phyloP scores from a whole-genome alignment of 345 rosid genomes.

The Boechera retrofracta region DNA sequence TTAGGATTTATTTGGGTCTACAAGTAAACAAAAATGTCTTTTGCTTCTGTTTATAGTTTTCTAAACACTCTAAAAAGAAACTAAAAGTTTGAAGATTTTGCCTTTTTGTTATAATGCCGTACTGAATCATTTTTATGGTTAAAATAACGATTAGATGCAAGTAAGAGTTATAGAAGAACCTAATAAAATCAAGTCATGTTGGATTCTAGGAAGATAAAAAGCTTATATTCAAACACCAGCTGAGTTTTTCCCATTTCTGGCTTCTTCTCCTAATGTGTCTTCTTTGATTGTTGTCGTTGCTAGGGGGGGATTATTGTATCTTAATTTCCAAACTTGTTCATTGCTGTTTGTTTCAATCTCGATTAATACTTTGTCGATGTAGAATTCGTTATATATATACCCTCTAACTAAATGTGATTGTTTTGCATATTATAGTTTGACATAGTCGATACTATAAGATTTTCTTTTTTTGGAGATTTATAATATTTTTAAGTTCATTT shows the following conservation, averaged over 20 bases:
- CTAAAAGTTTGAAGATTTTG: background rate
- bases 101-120: background rate
- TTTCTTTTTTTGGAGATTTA: too few relatives aligned
- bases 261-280: conserved; percentile 47
- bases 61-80: background rate
- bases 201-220: conserved; percentile 33
- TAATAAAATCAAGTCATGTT: conserved; percentile 43
- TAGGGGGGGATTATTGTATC: conserved; percentile 48
- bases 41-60: background rate
- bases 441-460: too few relatives aligned
- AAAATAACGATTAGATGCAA: conserved; percentile 5
- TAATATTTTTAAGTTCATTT: too few relatives aligned
- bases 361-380: too few relatives aligned
- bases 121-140: background rate
- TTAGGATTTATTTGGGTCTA: background rate
- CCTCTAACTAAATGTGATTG: too few relatives aligned
- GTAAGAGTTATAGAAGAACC: background rate
- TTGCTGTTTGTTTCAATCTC: too few relatives aligned
- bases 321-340: background rate
- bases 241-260: conserved; percentile 48
- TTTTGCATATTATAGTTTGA: too few relatives aligned
- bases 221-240: conserved; percentile 59
- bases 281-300: conserved; percentile 46
- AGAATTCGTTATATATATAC: too few relatives aligned
- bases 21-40: background rate